Percentiles rank a stretch among this genome's conserved stretches.
Conservation (phyloP, 1,139 yeast genomes). For the Eremothecium gossypii region DNA sequence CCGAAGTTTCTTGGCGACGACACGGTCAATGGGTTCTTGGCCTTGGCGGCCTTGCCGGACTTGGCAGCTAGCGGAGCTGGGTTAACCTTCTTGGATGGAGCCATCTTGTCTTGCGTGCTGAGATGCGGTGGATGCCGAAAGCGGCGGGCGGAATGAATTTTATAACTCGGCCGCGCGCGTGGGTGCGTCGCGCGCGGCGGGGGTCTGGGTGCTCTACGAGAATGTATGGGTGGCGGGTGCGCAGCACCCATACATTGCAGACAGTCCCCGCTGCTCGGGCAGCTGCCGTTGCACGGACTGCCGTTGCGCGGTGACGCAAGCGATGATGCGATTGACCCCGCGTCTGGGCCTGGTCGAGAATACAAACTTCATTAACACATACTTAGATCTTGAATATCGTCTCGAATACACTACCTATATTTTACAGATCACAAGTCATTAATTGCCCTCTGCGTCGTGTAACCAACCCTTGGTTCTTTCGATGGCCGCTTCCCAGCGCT, state of each 20-base stretch:
- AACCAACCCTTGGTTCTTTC: conserved; percentile 75
- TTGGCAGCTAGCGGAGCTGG: conserved; percentile 72
- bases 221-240: too few relatives aligned
- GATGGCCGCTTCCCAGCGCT: conserved; percentile 74
- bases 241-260: neutral
- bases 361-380: too few relatives aligned
- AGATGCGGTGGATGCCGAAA: neutral
- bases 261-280: too few relatives aligned
- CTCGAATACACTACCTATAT: too few relatives aligned
- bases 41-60: conserved; percentile 35
- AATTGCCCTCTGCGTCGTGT: conserved; percentile 11
- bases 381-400: too few relatives aligned
- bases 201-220: too few relatives aligned
- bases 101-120: conserved; percentile 31
- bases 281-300: too few relatives aligned
- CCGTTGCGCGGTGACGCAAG: too few relatives aligned
- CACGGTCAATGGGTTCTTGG: conserved; percentile 71
- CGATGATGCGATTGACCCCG: too few relatives aligned
- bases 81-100: conserved; percentile 78
- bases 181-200: neutral
- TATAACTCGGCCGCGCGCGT: neutral
- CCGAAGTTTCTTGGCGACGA: conserved; percentile 91
- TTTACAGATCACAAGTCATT: neutral
- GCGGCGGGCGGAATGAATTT: neutral
- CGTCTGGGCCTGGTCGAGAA: too few relatives aligned